Evolutionary conservation across 2,329 filamentous ascomycete species (phyloP), one percentile per base, ranked within the genome.

Genomic region (Davidsoniella eucalypti): DNA sequence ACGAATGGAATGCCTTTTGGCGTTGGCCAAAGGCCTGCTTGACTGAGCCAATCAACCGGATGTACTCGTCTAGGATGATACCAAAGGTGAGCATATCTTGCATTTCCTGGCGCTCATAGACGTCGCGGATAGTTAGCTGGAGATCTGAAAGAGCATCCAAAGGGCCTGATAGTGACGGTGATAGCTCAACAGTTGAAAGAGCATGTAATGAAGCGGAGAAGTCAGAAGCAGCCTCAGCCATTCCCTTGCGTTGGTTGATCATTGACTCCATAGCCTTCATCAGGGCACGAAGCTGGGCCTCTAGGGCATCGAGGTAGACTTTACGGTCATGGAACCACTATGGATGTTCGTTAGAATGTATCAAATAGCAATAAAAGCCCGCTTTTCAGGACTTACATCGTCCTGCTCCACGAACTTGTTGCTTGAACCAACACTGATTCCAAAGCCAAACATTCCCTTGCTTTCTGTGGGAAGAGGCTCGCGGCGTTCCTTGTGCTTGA

Each of bases 11-110:
- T 1, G 88, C 85, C 64, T 95, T 95, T 64, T 98, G 92, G 51
- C 92, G 81, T 64, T 95, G 88, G 36, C 75, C 69, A 61, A 98
- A 98, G 0, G 92, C 86, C 54, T 83, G 85, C 71, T 98, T 98
- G 54, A 96, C 85, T 50, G 85, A 93, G 29, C 87, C 87, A 58
- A 98, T 96, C 41, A 98, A 68, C 4, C 92, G 86, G 58, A 98
- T 93, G 66, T 98, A 98, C 66, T 98, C 92, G 56, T 98, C 92
- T 55, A 98, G 88, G 41, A 94, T 94, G 60, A 96, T 96, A 37
- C 92, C 92, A 56, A 98, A 80, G 0, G 92, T 98, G 47, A 98
- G 73, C 29, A 96, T 82, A 61, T 98, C 92, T 64, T 98, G 92
- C 66, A 95, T 87, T 9, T 92, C 92, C 65, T 98, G 92, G 18